A percentile compares a stretch with the other conserved stretches of the same genome.
Evolutionary conservation across 2,329 filamentous ascomycete genomes (phyloP).

Genomic region (Teratosphaeria nubilosa): DNA sequence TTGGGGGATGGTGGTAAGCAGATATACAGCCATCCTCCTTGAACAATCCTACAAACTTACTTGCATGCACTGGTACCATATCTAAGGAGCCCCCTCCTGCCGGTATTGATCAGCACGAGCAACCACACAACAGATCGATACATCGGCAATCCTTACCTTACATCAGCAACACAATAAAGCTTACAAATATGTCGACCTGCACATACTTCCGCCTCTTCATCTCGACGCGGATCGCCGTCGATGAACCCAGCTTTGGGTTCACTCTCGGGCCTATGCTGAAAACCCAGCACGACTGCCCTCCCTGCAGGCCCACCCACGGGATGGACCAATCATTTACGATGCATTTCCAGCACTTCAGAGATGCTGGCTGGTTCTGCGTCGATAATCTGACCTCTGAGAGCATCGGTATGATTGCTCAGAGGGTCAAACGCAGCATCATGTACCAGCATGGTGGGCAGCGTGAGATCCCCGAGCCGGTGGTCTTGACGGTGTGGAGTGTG

Average conservation of each 20-base stretch:
- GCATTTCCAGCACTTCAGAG: neutral
- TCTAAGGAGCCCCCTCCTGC: no score
- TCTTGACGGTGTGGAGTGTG: neutral
- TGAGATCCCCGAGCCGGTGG: neutral
- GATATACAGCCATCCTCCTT: no score
- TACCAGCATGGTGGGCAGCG: neutral
- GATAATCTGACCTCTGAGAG: neutral
- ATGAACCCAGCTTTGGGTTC: neutral
- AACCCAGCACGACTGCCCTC: neutral
- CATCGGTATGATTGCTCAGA: neutral
- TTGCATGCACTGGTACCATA: no score
- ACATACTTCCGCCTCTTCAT: neutral
- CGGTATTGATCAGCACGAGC: no score
- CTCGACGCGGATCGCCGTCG: neutral
- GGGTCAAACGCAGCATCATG: neutral
- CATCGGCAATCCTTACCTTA: no score
- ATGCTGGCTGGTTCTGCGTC: neutral
- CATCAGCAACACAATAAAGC: no score
- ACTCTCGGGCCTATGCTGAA: neutral
- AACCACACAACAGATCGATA: no score
- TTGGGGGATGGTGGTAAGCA: no score
- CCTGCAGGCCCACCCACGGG: neutral
- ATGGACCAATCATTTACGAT: neutral
- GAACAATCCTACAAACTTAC: no score
- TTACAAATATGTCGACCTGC: neutral